Base-by-base conservation (phyloP, 805 yeast genomes). In the Zygotorulaspora sp. region DNA sequence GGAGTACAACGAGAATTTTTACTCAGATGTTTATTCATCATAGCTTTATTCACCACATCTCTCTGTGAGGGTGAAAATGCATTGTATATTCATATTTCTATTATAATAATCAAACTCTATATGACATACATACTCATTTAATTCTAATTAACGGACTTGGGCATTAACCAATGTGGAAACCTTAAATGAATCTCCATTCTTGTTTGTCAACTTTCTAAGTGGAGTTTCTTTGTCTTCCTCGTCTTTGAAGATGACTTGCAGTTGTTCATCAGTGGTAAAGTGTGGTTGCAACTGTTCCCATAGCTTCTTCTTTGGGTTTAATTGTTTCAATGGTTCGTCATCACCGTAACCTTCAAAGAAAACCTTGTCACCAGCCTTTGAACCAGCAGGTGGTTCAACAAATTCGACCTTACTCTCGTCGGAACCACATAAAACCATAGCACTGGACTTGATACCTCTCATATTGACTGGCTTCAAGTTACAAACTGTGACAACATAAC, bases 261-360 rank as follows among this genome's bases (percentile, higher is more conserved):
- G 72, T 33, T 70, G 67, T 27, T 78, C 92, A 49, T 71, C 78
- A 20, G 97, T 90, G 41, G 90, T 70, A 73, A 92, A 89, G 44
- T 74, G 72, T 36, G 97, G 97, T 73, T 92, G 98, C 48, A 84
- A 71, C 36, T 89, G 75, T 74, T 92, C 98, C 94, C 96, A 92
- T 46, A 89, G 72, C 76, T 92, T 92, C 83, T 92, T 92, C 81
- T 92, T 92, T 55, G 98, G 97, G 70, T 90, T 90, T 66, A 92
- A 72, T 58, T 80, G 90, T 57, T 85, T 77, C 67, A 88, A 94
- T 49, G 98, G 97, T 38, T 77, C 79, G 50, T 87, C 85, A 57
- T 87, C 83, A 35, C 62, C 63, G 63, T 70, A 88, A 41, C 87
- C 94, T 68, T 88, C 96, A 57, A 92, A 92, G 77, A 86, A 90